These are phyloP conservation scores for Basidiobolus meristosporus DNA, from an alignment of 371 early-diverging fungal genomes.

Conservation along the genomic window DNA sequence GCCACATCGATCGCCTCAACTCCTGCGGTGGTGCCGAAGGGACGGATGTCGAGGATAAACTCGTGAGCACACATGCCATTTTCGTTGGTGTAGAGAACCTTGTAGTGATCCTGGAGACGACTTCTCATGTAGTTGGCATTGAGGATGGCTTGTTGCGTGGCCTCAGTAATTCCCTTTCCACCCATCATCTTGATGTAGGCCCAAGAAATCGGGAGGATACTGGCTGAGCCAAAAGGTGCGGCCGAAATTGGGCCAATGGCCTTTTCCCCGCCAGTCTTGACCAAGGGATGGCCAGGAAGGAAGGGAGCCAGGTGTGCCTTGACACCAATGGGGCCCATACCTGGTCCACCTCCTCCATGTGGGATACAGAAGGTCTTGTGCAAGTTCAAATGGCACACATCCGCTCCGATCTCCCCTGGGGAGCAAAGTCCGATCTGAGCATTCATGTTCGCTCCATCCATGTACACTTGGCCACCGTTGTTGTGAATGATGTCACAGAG, in stretches of 20 bases:
- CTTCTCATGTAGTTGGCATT: constrained; percentile 95
- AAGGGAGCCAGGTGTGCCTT: constrained; percentile 74
- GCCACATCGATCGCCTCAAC: constrained; percentile 91
- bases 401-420: constrained; percentile 92
- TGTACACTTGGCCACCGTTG: constrained; percentile 92
- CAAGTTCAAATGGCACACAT: constrained; percentile 95
- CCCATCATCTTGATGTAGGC: constrained; percentile 95
- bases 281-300: constrained; percentile 79
- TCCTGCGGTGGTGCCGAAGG: constrained; percentile 55
- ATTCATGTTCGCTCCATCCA: constrained; percentile 98
- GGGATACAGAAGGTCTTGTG: constrained; percentile 98
- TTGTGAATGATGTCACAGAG: constrained; percentile 77
- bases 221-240: constrained; percentile 91
- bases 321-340: constrained; percentile 93
- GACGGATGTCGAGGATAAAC: constrained; percentile 88
- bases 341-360: constrained; percentile 97
- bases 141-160: constrained; percentile 77
- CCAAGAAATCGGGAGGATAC: constrained; percentile 93
- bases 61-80: constrained; percentile 94
- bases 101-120: constrained; percentile 73
- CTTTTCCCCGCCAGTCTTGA: constrained; percentile 43
- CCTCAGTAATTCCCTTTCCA: constrained; percentile 54
- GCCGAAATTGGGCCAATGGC: constrained; percentile 87
- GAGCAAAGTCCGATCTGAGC: constrained; percentile 91
- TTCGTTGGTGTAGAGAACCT: constrained; percentile 75